Evolutionary conservation across 2,329 filamentous ascomycete genomes (phyloP).

Genomic region (Hypoxylon sp.): DNA sequence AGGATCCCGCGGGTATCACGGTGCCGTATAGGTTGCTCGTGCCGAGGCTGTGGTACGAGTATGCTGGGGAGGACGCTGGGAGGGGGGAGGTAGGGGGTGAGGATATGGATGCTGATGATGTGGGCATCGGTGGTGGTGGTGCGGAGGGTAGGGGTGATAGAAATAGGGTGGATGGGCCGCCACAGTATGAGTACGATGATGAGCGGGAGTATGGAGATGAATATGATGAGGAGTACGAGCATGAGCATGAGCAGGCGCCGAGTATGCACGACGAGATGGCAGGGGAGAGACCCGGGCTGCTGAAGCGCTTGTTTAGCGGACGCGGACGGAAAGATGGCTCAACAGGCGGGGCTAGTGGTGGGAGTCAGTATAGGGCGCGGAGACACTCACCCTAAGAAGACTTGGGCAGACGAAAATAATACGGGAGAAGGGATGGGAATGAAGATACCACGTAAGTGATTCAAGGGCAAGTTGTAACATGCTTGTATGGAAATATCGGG

Average conservation of each 20-base stretch:
- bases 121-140: too few species aligned
- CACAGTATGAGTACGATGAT: slow-evolving; percentile 8
- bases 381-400: slow-evolving; percentile 23
- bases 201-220: slow-evolving; percentile 13
- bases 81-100: not conserved
- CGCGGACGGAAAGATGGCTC: slow-evolving; percentile 26
- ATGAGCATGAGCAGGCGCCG: slow-evolving; percentile 1
- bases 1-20: slow-evolving; percentile 89
- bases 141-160: too few species aligned
- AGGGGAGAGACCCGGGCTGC: slow-evolving; percentile 15
- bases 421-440: not conserved
- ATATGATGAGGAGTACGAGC: slow-evolving; percentile 1
- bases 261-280: slow-evolving; percentile 6
- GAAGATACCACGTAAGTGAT: slow-evolving; percentile 1
- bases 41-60: slow-evolving; percentile 76
- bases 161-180: not conserved
- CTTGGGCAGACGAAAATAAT: not conserved
- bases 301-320: slow-evolving; percentile 45
- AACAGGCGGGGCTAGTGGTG: not conserved
- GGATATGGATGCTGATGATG: not conserved
- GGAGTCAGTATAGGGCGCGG: slow-evolving; percentile 29
- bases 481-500: slow-evolving; percentile 9
- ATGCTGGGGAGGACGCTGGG: slow-evolving; percentile 55
- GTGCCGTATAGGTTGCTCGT: slow-evolving; percentile 88
- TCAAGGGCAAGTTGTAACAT: slow-evolving; percentile 19